Conservation (phyloP, 1,139 yeast species). For the Hansenula sp. region DNA sequence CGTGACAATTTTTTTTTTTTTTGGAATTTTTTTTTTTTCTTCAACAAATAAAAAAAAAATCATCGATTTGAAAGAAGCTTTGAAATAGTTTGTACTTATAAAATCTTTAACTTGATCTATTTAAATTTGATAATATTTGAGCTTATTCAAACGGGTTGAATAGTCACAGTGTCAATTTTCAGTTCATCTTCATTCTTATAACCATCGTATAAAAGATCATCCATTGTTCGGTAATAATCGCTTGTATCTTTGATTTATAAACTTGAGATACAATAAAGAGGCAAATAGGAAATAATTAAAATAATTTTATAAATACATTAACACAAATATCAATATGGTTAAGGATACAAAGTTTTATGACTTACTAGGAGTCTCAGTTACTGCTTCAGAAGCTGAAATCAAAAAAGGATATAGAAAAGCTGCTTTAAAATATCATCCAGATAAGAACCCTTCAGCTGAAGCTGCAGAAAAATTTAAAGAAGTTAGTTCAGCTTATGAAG, state of each 20-base stretch:
- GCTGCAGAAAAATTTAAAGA: constrained; percentile 97
- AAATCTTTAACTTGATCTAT: too few relatives aligned
- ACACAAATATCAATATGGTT: constrained; percentile 56
- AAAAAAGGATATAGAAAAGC: constrained; percentile 93
- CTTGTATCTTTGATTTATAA: background rate
- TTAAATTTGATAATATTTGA: too few relatives aligned
- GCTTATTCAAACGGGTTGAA: too few relatives aligned
- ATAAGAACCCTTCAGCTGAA: constrained; percentile 82
- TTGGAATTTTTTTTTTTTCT: background rate
- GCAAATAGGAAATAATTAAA: too few relatives aligned
- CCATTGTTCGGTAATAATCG: too few relatives aligned
- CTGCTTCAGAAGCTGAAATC: constrained; percentile 77
- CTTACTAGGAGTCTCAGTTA: constrained; percentile 71
- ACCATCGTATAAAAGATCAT: too few relatives aligned
- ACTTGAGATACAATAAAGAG: background rate
- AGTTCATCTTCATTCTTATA: too few relatives aligned
- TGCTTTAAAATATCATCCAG: constrained; percentile 94
- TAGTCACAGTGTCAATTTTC: too few relatives aligned
- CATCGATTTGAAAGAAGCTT: too few relatives aligned
- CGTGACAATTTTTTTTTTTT: constrained; percentile 1
- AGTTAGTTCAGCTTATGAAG: constrained; percentile 85
- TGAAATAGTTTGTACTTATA: too few relatives aligned
- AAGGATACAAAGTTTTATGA: constrained; percentile 90
- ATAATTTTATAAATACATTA: background rate
- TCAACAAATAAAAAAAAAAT: background rate